Percentiles rank a stretch among this genome's conserved stretches.
phyloP scores from a whole-genome alignment of 345 rosid genomes.

The Syzygium aqueum region DNA sequence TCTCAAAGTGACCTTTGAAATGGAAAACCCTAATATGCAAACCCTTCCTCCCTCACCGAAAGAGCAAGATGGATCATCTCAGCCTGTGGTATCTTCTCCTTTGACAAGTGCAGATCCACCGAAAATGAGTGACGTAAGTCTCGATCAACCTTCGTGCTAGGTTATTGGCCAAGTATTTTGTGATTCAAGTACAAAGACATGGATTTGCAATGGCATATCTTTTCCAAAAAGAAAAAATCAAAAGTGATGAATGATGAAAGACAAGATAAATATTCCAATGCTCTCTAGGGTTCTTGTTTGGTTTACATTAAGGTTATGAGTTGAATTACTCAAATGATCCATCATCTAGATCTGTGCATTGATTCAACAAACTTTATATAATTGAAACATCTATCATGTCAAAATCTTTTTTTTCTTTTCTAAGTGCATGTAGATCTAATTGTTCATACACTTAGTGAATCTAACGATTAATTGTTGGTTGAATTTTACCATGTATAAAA shows the following conservation, averaged over 20 bases:
- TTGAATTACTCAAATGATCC: not conserved
- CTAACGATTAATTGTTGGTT: not conserved
- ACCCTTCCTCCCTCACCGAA: not conserved
- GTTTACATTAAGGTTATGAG: not conserved
- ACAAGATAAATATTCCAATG: not conserved
- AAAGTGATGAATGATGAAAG: not conserved
- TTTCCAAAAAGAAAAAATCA: not conserved
- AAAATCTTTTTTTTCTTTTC: not conserved
- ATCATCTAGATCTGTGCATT: not conserved
- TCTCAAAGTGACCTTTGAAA: not conserved
- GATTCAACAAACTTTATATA: not conserved
- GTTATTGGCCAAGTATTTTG: not conserved
- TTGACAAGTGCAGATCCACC: not conserved
- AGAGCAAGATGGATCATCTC: not conserved
- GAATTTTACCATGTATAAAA: not conserved
- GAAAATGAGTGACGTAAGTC: not conserved
- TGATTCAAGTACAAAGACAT: not conserved
- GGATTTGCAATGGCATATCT: not conserved
- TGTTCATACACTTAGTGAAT: not conserved
- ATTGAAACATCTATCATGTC: not conserved
- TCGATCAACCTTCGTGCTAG: not conserved
- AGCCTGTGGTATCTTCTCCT: not conserved
- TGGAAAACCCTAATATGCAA: not conserved
- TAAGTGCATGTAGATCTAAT: not conserved
- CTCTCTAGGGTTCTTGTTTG: not conserved